These are phyloP conservation scores for Zancudomyces culisetae DNA, from an alignment of 371 early-diverging fungal genomes.

Conservation along the genomic window DNA sequence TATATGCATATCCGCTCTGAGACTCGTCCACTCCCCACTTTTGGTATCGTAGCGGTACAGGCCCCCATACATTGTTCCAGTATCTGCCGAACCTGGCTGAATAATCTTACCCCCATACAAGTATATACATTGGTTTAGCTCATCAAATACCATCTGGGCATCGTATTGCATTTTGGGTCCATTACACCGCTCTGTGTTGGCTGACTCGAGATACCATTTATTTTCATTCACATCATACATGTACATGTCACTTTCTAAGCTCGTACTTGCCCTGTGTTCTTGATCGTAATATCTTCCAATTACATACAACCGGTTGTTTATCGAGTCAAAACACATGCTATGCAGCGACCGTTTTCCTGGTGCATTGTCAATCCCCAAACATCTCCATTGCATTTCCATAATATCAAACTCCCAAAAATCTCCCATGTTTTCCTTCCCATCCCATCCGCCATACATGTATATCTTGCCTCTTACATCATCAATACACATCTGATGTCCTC, in stretches of 20 bases:
- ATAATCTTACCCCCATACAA: conserved; percentile 79
- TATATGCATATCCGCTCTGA: conserved; percentile 32
- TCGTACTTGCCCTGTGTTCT: conserved; percentile 33
- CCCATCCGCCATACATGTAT: conserved; percentile 92
- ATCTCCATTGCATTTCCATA: conserved; percentile 38
- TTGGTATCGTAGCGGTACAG: conserved; percentile 59
- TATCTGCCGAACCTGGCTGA: conserved; percentile 29
- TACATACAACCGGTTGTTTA: conserved; percentile 48
- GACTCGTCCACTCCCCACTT: conserved; percentile 36
- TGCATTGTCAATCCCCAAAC: conserved; percentile 58
- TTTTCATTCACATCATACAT: conserved; percentile 46
- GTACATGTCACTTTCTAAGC: conserved; percentile 68
- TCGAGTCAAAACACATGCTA: conserved; percentile 71
- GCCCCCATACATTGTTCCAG: conserved; percentile 52
- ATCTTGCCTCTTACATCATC: conserved; percentile 51
- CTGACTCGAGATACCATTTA: conserved; percentile 54
- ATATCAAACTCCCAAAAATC: conserved; percentile 82
- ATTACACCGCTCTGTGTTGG: conserved; percentile 53
- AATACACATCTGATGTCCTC: conserved; percentile 94
- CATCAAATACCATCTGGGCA: conserved; percentile 84
- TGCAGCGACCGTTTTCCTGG: conserved; percentile 86
- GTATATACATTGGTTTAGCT: conserved; percentile 43
- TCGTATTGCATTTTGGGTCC: conserved; percentile 85
- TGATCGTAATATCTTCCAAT: conserved; percentile 76
- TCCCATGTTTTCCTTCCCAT: conserved; percentile 64